Conservation (phyloP, 805 yeast species). For the Candida ascalaphidarum region DNA sequence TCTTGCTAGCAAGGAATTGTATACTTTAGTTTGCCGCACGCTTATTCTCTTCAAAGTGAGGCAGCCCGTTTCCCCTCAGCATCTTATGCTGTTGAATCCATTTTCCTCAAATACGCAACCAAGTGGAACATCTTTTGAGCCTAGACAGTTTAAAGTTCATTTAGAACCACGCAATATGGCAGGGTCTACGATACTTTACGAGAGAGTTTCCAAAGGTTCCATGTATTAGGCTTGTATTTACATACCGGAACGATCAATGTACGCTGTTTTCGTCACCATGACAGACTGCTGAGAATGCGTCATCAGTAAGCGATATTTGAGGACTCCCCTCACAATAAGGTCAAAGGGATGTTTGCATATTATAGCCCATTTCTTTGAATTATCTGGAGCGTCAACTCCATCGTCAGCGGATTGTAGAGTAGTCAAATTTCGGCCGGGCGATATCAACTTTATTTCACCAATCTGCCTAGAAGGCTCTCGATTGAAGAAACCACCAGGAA, state of each 20-base stretch:
- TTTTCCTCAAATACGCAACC: slow-evolving; percentile 44
- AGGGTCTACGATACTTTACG: too few species aligned
- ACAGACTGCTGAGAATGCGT: slow-evolving; percentile 41
- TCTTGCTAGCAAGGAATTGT: slow-evolving; percentile 59
- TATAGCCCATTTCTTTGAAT: slow-evolving; percentile 58
- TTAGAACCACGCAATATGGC: slow-evolving; percentile 7
- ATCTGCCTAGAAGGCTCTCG: slow-evolving; percentile 49
- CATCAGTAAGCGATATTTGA: slow-evolving; percentile 71
- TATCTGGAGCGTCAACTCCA: slow-evolving; percentile 17
- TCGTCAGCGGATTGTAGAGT: slow-evolving; percentile 3
- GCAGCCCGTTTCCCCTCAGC: slow-evolving; percentile 23
- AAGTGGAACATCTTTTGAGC: slow-evolving; percentile 56
- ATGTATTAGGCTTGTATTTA: too few species aligned
- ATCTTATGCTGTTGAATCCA: slow-evolving; percentile 41
- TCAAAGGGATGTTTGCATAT: slow-evolving; percentile 79
- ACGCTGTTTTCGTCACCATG: slow-evolving; percentile 50
- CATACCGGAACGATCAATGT: slow-evolving; percentile 49
- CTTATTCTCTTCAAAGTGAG: slow-evolving; percentile 42
- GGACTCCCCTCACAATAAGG: slow-evolving; percentile 71
- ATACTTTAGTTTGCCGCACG: slow-evolving; percentile 45
- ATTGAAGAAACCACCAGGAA: slow-evolving; percentile 71
- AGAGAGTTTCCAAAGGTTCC: too few species aligned
- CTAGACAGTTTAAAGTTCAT: slow-evolving; percentile 28
- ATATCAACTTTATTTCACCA: slow-evolving; percentile 62
- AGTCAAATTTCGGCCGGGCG: slow-evolving; percentile 55